A percentile compares a stretch with the other conserved stretches of the same genome.
phyloP scores from a whole-genome alignment of 176 grass and related monocot species.

The Panicum miliaceum region DNA sequence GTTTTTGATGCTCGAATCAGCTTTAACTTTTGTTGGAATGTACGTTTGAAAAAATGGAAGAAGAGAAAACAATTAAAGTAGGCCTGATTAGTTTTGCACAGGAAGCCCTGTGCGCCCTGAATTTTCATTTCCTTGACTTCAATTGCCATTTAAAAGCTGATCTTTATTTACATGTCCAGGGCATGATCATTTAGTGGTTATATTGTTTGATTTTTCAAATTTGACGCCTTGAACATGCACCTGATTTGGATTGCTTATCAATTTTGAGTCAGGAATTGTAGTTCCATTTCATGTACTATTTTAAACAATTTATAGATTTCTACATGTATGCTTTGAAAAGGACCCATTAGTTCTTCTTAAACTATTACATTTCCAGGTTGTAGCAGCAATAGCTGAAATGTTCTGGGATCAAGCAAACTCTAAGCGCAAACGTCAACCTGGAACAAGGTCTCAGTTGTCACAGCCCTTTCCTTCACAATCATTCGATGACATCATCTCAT shows the following conservation, averaged over 20 bases:
- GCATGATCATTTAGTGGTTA: neutral
- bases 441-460: constrained; percentile 54
- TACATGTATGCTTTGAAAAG: constrained; percentile 1
- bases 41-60: constrained; percentile 3
- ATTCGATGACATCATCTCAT: constrained; percentile 74
- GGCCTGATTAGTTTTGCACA: neutral
- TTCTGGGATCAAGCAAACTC: constrained; percentile 74
- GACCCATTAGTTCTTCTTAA: neutral
- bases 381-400: constrained; percentile 73
- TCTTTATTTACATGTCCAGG: neutral
- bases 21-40: neutral
- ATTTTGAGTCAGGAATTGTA: neutral
- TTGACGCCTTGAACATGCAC: neutral
- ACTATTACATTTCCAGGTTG: constrained; percentile 64
- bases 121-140: neutral
- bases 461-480: constrained; percentile 70
- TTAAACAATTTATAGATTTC: neutral
- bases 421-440: constrained; percentile 53
- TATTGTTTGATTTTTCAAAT: neutral
- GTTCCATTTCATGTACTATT: constrained; percentile 8
- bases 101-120: neutral
- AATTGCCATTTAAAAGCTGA: neutral
- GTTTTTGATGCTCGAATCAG: neutral
- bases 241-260: constrained; percentile 29
- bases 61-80: neutral